These are phyloP conservation scores for Puccinellia tenuiflora DNA, from an alignment of 176 grass and related monocot genomes.

Conservation along the genomic window DNA sequence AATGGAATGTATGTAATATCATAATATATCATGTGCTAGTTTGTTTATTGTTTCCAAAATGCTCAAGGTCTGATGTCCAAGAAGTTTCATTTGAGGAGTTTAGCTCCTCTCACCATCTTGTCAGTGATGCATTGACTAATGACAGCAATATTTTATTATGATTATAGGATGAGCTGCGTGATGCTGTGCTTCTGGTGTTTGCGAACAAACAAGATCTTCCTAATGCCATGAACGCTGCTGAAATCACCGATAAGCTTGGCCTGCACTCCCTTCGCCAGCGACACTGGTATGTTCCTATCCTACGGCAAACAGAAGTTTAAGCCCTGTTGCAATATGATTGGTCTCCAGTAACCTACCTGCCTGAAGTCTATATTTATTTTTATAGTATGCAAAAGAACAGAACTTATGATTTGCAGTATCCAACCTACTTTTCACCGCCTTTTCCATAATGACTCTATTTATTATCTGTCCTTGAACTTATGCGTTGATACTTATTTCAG, in stretches of 20 bases:
- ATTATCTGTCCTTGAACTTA: not conserved
- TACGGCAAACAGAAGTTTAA: not conserved
- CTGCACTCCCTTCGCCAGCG: conserved; percentile 53
- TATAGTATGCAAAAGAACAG: not conserved
- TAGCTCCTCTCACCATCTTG: not conserved
- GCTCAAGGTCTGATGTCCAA: not conserved
- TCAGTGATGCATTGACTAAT: not conserved
- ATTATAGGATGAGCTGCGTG: conserved; percentile 45
- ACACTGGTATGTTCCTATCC: conserved; percentile 34
- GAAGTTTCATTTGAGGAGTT: not conserved
- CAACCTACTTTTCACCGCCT: not conserved
- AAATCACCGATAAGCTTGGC: conserved; percentile 53
- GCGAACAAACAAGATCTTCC: conserved; percentile 66
- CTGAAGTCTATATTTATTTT: not conserved
- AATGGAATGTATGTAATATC: not conserved
- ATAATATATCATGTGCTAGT: not conserved
- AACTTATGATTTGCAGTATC: not conserved
- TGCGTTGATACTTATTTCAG: not conserved
- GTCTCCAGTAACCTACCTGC: not conserved
- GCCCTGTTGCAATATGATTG: not conserved
- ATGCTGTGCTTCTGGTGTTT: conserved; percentile 56
- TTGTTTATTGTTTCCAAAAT: not conserved
- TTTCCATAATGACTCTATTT: not conserved
- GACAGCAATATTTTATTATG: not conserved
- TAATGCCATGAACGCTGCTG: conserved; percentile 53